A percentile compares a stretch with the other conserved stretches of the same genome.
phyloP scores from a whole-genome alignment of 2,329 filamentous ascomycete species.

The Helicocarpus griseus region DNA sequence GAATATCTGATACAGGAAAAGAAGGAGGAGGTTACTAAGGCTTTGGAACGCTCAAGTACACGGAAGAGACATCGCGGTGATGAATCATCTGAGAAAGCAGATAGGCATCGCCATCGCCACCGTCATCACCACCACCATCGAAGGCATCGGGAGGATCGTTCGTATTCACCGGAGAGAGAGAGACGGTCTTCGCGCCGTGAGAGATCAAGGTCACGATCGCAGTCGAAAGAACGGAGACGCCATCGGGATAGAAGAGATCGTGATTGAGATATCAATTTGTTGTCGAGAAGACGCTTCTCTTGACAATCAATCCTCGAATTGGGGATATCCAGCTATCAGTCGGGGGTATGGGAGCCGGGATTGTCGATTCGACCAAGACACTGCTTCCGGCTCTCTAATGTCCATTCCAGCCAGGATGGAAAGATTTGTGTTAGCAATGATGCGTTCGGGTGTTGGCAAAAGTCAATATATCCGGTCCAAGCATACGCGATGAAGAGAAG shows the following conservation, averaged over 20 bases:
- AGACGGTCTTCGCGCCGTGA: conserved; percentile 19
- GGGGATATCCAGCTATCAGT: no score
- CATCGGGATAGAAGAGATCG: conserved; percentile 23
- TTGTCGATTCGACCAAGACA: no score
- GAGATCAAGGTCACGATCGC: conserved; percentile 15
- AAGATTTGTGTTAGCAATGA: no score
- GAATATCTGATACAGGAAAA: conserved; percentile 81
- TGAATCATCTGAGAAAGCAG: conserved; percentile 29
- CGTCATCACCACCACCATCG: conserved; percentile 38
- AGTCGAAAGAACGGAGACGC: conserved; percentile 11
- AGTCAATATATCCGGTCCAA: no score
- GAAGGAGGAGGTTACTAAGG: conserved; percentile 73
- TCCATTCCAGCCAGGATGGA: no score
- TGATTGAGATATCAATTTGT: not conserved
- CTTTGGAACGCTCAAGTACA: conserved; percentile 42
- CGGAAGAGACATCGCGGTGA: conserved; percentile 27
- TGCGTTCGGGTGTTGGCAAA: no score
- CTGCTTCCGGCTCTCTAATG: no score
- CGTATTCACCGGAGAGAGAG: conserved; percentile 21
- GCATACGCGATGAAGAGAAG: no score
- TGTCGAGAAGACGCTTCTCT: not conserved
- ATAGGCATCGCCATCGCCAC: conserved; percentile 34
- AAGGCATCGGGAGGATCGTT: conserved; percentile 21
- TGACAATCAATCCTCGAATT: no score
- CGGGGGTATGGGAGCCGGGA: no score